Evolutionary conservation across 1,284 basidiomycete species (phyloP).

Genomic region (Xanthoconium separans): DNA sequence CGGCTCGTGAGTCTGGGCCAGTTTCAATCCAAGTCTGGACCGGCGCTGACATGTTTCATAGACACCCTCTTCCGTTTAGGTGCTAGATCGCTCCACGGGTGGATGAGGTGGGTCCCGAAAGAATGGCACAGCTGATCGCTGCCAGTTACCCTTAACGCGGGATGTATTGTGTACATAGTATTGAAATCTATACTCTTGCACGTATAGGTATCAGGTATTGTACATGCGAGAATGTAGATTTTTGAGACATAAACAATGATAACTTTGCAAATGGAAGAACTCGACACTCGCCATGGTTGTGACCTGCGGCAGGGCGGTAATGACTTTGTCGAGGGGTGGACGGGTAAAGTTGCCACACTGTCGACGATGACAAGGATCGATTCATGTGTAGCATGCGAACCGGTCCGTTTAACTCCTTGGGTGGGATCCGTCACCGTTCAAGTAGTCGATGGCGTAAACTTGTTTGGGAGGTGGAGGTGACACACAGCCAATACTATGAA

Average conservation of each 20-base stretch:
- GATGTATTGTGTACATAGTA: too few relatives aligned
- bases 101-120: not conserved
- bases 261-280: conserved; percentile 44
- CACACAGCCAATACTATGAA: not conserved
- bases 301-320: conserved; percentile 60
- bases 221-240: too few relatives aligned
- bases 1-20: too few relatives aligned
- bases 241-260: too few relatives aligned
- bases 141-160: not conserved
- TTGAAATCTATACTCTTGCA: too few relatives aligned
- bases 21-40: not conserved
- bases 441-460: conserved; percentile 45
- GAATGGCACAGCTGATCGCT: conserved; percentile 9
- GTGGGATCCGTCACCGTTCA: too few relatives aligned
- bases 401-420: not conserved
- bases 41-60: not conserved
- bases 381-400: not conserved
- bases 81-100: conserved; percentile 10
- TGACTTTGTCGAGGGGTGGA: conserved; percentile 54
- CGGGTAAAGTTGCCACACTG: conserved; percentile 39
- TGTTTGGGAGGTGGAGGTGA: conserved; percentile 46
- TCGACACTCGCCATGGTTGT: conserved; percentile 55
- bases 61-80: conserved; percentile 12
- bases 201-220: not conserved
- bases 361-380: not conserved